Evolutionary conservation across 2,329 filamentous ascomycete species (phyloP).

Genomic region (Aurifilum marmelostoma): DNA sequence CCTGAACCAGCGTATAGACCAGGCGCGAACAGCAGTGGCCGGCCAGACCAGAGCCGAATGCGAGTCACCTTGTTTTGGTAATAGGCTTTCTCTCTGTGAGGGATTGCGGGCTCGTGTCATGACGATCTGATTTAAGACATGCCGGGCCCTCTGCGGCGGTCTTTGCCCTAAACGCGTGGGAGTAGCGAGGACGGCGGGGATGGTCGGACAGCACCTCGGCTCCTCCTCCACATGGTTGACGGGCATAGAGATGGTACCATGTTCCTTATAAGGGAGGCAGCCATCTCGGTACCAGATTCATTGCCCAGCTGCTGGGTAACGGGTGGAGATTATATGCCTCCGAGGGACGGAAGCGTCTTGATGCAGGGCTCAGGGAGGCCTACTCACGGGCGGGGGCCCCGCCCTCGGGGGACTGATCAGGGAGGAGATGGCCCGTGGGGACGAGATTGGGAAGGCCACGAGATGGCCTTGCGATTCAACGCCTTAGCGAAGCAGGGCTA

Average conservation of each 20-base stretch:
- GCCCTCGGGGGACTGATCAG: background rate
- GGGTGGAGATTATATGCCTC: background rate
- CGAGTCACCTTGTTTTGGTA: background rate
- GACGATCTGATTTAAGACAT: background rate
- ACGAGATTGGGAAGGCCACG: conserved; percentile 16
- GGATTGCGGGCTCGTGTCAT: background rate
- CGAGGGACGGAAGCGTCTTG: conserved; percentile 12
- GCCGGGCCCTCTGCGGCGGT: background rate
- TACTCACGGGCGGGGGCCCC: background rate
- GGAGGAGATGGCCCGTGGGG: background rate
- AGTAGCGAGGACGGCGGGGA: conserved; percentile 12
- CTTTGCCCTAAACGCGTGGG: background rate
- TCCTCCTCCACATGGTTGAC: conserved; percentile 3
- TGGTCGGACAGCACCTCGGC: background rate
- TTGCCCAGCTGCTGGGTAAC: background rate
- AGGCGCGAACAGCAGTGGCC: background rate
- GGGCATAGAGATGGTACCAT: background rate
- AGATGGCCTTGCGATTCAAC: conserved; percentile 16
- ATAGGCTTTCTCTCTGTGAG: background rate
- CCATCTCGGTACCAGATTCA: conserved; percentile 11
- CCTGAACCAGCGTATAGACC: background rate
- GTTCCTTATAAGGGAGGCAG: background rate
- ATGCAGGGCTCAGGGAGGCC: background rate
- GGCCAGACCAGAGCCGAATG: background rate
- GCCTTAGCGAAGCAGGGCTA: background rate